A percentile compares a stretch with the other conserved stretches of the same genome.
Conservation (phyloP, 441 rosid species). For the Euphorbia schlechtendalii region DNA sequence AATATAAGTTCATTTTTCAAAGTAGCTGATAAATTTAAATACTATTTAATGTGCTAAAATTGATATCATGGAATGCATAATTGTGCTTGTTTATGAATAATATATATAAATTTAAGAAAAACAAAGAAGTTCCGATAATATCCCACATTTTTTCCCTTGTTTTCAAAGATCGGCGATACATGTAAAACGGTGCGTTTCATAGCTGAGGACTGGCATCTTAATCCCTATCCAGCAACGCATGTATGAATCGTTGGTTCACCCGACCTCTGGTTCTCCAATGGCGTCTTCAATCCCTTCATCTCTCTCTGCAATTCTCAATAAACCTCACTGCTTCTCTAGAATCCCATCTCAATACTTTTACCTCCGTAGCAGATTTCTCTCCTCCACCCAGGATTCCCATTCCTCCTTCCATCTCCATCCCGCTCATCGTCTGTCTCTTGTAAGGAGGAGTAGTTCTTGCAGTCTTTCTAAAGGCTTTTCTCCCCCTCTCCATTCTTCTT, state of each 20-base stretch:
- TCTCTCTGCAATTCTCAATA: constrained; percentile 41
- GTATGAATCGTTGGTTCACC: background rate
- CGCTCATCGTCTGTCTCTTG: constrained; percentile 18
- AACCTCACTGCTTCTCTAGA: constrained; percentile 36
- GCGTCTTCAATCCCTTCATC: constrained; percentile 58
- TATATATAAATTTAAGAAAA: too few relatives aligned
- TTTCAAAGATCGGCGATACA: too few relatives aligned
- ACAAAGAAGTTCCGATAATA: too few relatives aligned
- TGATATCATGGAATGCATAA: too few relatives aligned
- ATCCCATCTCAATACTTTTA: constrained; percentile 33
- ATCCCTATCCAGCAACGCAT: constrained; percentile 29
- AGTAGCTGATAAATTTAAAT: too few relatives aligned
- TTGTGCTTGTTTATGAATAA: too few relatives aligned
- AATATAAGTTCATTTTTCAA: too few relatives aligned
- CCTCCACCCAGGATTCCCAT: constrained; percentile 22
- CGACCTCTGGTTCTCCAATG: constrained; percentile 26
- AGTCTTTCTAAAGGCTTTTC: constrained; percentile 42
- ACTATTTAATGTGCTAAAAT: too few relatives aligned
- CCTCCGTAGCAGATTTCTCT: constrained; percentile 32
- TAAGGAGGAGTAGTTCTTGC: constrained; percentile 22
- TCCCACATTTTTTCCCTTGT: too few relatives aligned
- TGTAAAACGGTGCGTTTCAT: too few relatives aligned
- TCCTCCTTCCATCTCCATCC: constrained; percentile 16
- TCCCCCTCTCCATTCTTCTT: constrained; percentile 25
- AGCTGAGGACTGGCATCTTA: background rate